These are phyloP conservation scores for Leishmania major DNA, from an alignment of 208 protist genomes.

Conservation along the genomic window DNA sequence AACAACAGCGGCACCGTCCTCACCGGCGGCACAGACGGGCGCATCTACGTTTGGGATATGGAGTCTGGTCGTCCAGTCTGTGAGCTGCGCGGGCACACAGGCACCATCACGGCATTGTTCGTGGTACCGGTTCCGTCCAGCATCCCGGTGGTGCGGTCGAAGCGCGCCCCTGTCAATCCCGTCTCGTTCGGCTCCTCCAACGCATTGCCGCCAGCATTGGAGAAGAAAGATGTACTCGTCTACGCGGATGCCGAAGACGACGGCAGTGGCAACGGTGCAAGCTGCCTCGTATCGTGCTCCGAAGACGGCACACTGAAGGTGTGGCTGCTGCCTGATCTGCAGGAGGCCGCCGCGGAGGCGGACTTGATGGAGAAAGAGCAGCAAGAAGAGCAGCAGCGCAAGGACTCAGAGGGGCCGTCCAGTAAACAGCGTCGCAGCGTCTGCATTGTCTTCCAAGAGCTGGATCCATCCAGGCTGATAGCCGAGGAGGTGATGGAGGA, in stretches of 20 bases:
- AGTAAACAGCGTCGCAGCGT: conserved; percentile 27
- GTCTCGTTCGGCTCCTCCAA: not conserved
- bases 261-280: conserved; percentile 12
- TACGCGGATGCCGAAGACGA: conserved; percentile 28
- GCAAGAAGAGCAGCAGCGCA: conserved; percentile 41
- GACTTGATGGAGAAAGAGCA: conserved; percentile 32
- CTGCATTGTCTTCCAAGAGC: conserved; percentile 57
- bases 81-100: conserved; percentile 66
- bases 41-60: conserved; percentile 73
- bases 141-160: conserved; percentile 21
- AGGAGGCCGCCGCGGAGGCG: conserved; percentile 45
- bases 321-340: conserved; percentile 69
- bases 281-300: conserved; percentile 58
- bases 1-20: conserved; percentile 41
- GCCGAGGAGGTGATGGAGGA: conserved; percentile 28
- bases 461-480: not conserved
- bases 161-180: conserved; percentile 4
- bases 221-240: conserved; percentile 45
- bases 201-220: conserved; percentile 1
- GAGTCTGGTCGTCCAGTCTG: conserved; percentile 57
- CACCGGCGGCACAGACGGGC: conserved; percentile 75
- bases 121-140: conserved; percentile 32
- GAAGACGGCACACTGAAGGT: conserved; percentile 64
- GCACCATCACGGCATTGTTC: conserved; percentile 51
- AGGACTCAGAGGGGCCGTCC: conserved; percentile 2